Evolutionary conservation across 2,329 filamentous ascomycete genomes (phyloP).

Genomic region (Colletotrichum incanum): DNA sequence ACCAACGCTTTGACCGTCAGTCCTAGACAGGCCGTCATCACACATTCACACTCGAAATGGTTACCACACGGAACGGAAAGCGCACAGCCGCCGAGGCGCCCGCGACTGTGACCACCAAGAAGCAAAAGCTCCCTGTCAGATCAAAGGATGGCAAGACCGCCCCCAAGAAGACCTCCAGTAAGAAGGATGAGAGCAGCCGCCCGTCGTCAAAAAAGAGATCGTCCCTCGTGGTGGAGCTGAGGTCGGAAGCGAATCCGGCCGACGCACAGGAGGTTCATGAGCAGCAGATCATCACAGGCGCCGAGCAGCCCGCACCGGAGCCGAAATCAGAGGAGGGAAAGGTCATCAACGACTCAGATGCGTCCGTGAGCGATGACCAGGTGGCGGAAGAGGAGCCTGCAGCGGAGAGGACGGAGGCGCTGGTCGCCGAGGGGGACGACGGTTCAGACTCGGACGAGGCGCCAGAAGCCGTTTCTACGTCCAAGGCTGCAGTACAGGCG

Average conservation of each 20-base stretch:
- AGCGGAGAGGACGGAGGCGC: conserved; percentile 44
- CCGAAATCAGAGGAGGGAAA: conserved; percentile 40
- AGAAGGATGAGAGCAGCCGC: conserved; percentile 32
- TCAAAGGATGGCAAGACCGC: conserved; percentile 50
- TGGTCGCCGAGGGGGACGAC: conserved; percentile 57
- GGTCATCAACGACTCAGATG: conserved; percentile 41
- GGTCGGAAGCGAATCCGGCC: conserved; percentile 13
- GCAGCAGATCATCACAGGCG: conserved; percentile 38
- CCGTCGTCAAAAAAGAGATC: conserved; percentile 35
- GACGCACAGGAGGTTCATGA: conserved; percentile 6
- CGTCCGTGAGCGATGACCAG: conserved; percentile 17
- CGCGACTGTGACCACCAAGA: conserved; percentile 15
- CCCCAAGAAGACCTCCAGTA: conserved; percentile 22
- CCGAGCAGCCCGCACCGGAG: conserved; percentile 38
- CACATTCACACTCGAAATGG: conserved; percentile 35
- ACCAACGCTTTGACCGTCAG: background rate
- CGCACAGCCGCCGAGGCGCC: conserved; percentile 38
- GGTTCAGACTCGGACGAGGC: conserved; percentile 69
- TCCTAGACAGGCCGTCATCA: background rate
- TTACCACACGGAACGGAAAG: conserved; percentile 42
- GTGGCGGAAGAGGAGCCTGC: conserved; percentile 30
- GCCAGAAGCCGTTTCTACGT: conserved; percentile 72
- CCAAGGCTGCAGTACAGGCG: conserved; percentile 62
- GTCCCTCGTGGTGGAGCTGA: conserved; percentile 35
- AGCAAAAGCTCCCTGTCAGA: conserved; percentile 53